Evolutionary conservation across 2,329 filamentous ascomycete genomes (phyloP).

Genomic region (Ceratocystis ficicola): DNA sequence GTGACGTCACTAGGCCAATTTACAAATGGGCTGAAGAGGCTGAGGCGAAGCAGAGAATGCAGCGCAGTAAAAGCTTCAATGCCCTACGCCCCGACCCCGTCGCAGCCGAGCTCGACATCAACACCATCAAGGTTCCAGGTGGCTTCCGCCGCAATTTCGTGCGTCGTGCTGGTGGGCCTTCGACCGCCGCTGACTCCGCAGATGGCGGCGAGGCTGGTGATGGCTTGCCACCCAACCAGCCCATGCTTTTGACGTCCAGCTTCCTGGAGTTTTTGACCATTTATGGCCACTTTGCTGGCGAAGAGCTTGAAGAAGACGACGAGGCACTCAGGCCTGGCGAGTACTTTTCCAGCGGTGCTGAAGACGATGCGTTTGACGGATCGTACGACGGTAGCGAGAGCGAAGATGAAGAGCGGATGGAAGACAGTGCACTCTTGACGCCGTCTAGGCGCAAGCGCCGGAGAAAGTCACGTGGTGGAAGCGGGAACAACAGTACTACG

Average conservation of each 20-base stretch:
- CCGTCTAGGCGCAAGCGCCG: constrained; percentile 61
- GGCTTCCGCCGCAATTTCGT: constrained; percentile 88
- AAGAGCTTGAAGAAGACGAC: constrained; percentile 92
- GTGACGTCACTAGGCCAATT: constrained; percentile 86
- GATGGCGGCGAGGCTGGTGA: constrained; percentile 26
- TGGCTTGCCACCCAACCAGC: constrained; percentile 29
- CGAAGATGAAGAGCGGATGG: constrained; percentile 68
- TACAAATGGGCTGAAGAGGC: constrained; percentile 94
- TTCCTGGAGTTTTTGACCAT: constrained; percentile 93
- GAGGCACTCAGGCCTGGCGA: constrained; percentile 77
- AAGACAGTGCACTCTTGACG: constrained; percentile 72
- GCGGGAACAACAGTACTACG: constrained; percentile 64
- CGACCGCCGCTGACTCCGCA: constrained; percentile 24
- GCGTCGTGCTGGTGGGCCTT: constrained; percentile 43
- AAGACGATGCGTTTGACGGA: constrained; percentile 46
- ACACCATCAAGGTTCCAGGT: constrained; percentile 81
- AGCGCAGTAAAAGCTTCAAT: constrained; percentile 81
- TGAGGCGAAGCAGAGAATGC: constrained; percentile 53
- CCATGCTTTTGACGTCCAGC: constrained; percentile 70
- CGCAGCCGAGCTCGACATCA: constrained; percentile 70
- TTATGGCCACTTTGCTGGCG: constrained; percentile 95
- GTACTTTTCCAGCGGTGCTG: constrained; percentile 73
- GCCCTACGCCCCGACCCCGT: constrained; percentile 65
- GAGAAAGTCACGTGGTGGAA: constrained; percentile 60
- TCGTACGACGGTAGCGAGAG: constrained; percentile 35